Base-by-base conservation (phyloP, 768 basidiomycete genomes). In the Agrocybe praecox region DNA sequence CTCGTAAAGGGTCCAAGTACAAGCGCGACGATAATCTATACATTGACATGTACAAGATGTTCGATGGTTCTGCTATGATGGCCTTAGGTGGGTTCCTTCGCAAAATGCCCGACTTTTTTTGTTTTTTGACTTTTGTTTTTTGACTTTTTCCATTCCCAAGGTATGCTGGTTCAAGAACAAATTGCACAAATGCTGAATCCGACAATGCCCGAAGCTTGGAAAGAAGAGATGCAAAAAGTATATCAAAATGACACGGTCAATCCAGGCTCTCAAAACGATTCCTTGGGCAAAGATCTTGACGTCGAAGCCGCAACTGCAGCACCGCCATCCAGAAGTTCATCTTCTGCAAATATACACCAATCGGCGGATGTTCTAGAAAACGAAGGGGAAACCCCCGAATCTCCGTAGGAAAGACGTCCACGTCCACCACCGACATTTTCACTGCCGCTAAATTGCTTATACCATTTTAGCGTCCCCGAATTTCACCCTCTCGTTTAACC, bases 41-140 rank as follows among this genome's bases (percentile, higher is more conserved):
- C 24, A 72, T 76, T 59, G 87, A 90, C 61, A 92, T 92, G 90
- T 92, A 91, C 67, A 88, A 81, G 63, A 76, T 82, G 2, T 76
- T 90, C 58, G 87, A 90, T 62, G 90, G 90, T 4, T 85, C 87
- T 10, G 87, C 88, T 3, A 76, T 92, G 44, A 76, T 92, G 69
- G 88, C 83, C 2, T 76, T 92, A 59, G 88, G 90, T 90, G 32
- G 21, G 78, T 71, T 9, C 26, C 9, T 29, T 29, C 9, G n/a
- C n/a, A n/a, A n/a, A n/a, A n/a, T n/a, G n/a, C 26, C 19, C 18
- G 46, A 22, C 22, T 1, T 32, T n/a, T n/a, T 50, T 34, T 56
- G 12, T 19, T 47, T 22, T 46, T 42, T 17, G 46, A 12, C 8
- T 18, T 17, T 22, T 23, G 21, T 15, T 44, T 6, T 36, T 43